These are phyloP conservation scores for Rhododendron ferrugineum DNA, from an alignment of 148 eudicot species.

Conservation along the genomic window DNA sequence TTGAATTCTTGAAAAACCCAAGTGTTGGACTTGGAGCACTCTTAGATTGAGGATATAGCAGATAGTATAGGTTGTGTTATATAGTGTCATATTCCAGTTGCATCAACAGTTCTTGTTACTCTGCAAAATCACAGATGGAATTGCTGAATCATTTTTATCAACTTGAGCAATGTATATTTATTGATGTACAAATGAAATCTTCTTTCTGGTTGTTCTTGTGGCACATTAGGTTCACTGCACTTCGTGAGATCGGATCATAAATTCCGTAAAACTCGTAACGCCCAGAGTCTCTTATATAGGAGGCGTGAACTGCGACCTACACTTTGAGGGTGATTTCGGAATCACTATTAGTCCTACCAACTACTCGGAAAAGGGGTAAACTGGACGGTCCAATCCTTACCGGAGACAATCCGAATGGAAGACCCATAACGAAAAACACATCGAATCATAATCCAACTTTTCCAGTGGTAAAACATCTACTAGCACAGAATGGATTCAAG, in stretches of 20 bases:
- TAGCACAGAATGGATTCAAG: neutral
- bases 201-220: neutral
- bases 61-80: neutral
- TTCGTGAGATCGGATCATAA: neutral
- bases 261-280: neutral
- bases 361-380: neutral
- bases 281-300: neutral
- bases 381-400: neutral
- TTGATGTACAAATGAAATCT: neutral
- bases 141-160: neutral
- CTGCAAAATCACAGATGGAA: neutral
- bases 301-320: neutral
- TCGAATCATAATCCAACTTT: neutral
- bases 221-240: neutral
- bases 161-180: neutral
- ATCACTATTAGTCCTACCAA: neutral
- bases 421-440: neutral
- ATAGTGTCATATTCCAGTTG: neutral
- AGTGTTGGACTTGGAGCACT: neutral
- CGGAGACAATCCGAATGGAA: neutral
- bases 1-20: neutral
- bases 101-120: neutral
- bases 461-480: neutral
- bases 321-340: neutral
- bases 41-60: neutral